Evolutionary conservation across 2,329 filamentous ascomycete species (phyloP).

Genomic region (Nemania bipapillata): DNA sequence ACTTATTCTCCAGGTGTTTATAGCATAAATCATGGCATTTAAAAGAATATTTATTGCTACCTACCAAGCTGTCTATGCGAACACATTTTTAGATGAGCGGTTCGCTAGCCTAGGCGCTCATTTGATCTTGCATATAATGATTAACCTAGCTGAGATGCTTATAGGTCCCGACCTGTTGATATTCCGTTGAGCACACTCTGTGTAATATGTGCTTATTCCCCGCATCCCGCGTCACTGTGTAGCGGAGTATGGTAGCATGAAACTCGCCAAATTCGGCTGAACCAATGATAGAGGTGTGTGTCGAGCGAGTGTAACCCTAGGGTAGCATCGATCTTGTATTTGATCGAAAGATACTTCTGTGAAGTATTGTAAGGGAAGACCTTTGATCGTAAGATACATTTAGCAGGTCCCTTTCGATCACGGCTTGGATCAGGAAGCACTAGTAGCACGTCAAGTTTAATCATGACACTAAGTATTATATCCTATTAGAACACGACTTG

Average conservation of each 20-base stretch:
- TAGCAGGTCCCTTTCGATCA: conserved; percentile 33
- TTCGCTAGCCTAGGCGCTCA: too few relatives aligned
- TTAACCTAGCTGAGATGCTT: too few relatives aligned
- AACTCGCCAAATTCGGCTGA: neutral
- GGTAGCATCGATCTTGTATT: conserved; percentile 8
- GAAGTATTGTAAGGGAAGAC: conserved; percentile 10
- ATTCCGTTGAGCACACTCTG: too few relatives aligned
- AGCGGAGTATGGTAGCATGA: conserved; percentile 13
- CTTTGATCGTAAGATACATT: conserved; percentile 34
- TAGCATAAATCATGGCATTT: too few relatives aligned
- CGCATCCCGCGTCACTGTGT: neutral
- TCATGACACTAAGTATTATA: neutral
- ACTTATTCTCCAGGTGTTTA: too few relatives aligned
- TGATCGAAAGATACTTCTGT: conserved; percentile 32
- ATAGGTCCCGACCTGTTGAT: too few relatives aligned
- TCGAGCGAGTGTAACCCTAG: conserved; percentile 5
- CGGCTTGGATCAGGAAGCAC: conserved; percentile 21
- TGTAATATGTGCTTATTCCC: neutral
- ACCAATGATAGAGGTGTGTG: conserved; percentile 18
- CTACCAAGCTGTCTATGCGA: too few relatives aligned
- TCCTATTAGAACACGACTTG: conserved; percentile 15
- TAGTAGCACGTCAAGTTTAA: conserved; percentile 16
- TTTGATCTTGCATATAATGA: too few relatives aligned
- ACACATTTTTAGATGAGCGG: too few relatives aligned
- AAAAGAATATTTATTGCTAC: too few relatives aligned